Percentiles rank a stretch among this genome's conserved stretches.
phyloP scores from a whole-genome alignment of 371 early-diverging fungal species.

The Mortierella sp. region DNA sequence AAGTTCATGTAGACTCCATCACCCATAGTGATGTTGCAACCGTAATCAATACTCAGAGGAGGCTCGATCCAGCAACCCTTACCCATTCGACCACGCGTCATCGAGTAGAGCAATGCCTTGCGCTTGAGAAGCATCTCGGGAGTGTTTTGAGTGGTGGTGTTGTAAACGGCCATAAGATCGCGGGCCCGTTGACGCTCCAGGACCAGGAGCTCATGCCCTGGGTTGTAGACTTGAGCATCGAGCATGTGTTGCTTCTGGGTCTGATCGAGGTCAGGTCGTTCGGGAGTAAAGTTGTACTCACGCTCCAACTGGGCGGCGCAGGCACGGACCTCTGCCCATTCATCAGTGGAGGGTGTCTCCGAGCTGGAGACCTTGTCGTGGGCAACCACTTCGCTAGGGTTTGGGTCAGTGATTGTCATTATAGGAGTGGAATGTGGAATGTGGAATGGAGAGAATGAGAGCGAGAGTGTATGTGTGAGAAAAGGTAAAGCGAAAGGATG shows the following conservation, averaged over 20 bases:
- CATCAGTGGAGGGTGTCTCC: too few species aligned
- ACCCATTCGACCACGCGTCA: slow-evolving; percentile 65
- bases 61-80: slow-evolving; percentile 66
- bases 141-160: slow-evolving; percentile 44
- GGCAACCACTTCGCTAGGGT: too few species aligned
- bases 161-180: slow-evolving; percentile 56
- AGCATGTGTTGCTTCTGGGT: slow-evolving; percentile 54
- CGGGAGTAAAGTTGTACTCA: slow-evolving; percentile 24
- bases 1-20: slow-evolving; percentile 73
- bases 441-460: background rate
- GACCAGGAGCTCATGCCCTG: slow-evolving; percentile 66
- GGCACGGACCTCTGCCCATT: slow-evolving; percentile 1
- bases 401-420: slow-evolving; percentile 8
- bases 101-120: slow-evolving; percentile 53
- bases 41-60: slow-evolving; percentile 77
- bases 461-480: too few species aligned
- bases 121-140: slow-evolving; percentile 46
- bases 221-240: slow-evolving; percentile 71
- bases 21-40: slow-evolving; percentile 78
- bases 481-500: background rate
- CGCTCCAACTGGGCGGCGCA: slow-evolving; percentile 38
- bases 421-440: background rate
- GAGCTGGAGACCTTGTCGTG: too few species aligned
- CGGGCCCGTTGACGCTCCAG: slow-evolving; percentile 59
- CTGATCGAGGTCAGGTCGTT: slow-evolving; percentile 29